Evolutionary conservation across 768 basidiomycete species (phyloP), one percentile per base, ranked within the genome.

Genomic region (Astraeus odoratus): DNA sequence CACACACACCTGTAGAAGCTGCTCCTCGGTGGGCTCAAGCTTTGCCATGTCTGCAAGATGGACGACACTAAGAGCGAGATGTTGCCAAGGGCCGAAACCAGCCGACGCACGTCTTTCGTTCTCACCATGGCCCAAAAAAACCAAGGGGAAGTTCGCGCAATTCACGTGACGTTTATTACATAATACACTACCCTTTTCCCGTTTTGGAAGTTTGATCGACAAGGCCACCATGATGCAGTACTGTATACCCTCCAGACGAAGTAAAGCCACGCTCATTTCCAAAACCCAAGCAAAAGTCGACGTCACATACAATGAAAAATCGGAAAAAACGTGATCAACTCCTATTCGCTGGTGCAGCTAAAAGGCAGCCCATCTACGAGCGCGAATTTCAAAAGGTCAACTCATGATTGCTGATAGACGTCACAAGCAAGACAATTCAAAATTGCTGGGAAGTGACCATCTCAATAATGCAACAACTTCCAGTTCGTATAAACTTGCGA

Each of bases 21-120:
- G 47, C 19, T 63, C 58, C 43, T 60, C 56, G 40, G 23, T 24
- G 39, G 55, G 51, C 24, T 51, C 52, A 31, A 58, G 52, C 43
- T 65, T 58, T 1, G 58, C 50, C 63, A 63, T 65, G 20, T 7
- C 25, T 43, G 35, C 31, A 29, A 29, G 37, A 36, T 26, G 30
- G 13, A 30, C 25, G 16, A 16, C 26, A 24, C n/a, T n/a, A n/a
- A n/a, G 20, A n/a, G 10, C 8, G 4, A 38, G 8, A 9, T 18
- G 29, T 23, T 9, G 23, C 15, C 9, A 19, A 10, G 10, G 24
- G 19, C 22, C 8, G 10, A 31, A 4, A 13, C 13, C 22, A n/a
- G 23, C 37, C 37, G 37, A 39, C 37, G 9, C 37, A 39, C 3
- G 15, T n/a, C 5, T 31, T 29, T 29, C 13, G n/a, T n/a, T n/a